phyloP scores from a whole-genome alignment of 2,329 filamentous ascomycete genomes.

The Aspergillus ochraceus region DNA sequence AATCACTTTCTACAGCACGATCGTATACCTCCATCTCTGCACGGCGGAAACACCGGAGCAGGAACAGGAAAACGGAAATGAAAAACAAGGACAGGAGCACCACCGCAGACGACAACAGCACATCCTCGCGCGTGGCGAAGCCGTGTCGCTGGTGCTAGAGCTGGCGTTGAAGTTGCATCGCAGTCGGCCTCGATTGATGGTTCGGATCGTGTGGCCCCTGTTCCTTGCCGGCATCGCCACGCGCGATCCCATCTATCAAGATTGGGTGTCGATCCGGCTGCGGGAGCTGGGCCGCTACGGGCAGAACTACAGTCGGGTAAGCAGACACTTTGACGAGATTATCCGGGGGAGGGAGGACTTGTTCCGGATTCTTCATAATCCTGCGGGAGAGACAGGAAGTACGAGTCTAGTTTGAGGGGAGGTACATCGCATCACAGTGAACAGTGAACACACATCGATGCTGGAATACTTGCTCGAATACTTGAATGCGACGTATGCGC shows the following conservation, averaged over 20 bases:
- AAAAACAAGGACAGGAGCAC: no score
- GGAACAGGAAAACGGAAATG: not conserved
- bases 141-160: constrained; percentile 24
- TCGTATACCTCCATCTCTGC: constrained; percentile 26
- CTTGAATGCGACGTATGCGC: no score
- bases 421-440: no score
- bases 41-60: constrained; percentile 13
- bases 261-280: constrained; percentile 30
- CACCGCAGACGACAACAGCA: not conserved
- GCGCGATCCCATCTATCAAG: constrained; percentile 24
- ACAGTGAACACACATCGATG: not conserved
- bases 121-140: constrained; percentile 15
- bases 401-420: not conserved
- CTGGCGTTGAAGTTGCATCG: constrained; percentile 24
- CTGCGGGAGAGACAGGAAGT: not conserved
- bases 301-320: constrained; percentile 24
- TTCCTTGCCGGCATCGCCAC: constrained; percentile 28
- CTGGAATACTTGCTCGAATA: no score
- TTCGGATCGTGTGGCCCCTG: constrained; percentile 27
- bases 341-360: constrained; percentile 18
- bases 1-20: constrained; percentile 24
- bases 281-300: constrained; percentile 25
- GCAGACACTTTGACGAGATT: constrained; percentile 23
- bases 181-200: constrained; percentile 22
- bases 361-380: constrained; percentile 4